Conservation (phyloP, 306 rosid genomes). For the Trifolium dubium region DNA sequence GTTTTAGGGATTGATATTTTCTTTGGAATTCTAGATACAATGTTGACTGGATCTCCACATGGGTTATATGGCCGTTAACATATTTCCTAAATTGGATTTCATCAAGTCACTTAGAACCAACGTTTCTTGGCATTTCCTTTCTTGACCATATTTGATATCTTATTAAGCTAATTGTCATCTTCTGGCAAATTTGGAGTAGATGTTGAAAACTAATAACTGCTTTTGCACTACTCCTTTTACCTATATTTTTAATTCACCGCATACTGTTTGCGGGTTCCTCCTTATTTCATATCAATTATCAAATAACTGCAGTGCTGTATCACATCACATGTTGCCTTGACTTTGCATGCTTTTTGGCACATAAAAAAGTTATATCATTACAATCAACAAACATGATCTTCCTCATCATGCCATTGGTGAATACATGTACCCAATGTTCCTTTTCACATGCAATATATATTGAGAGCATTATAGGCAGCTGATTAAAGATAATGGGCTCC, state of each 20-base stretch:
- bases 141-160: slow-evolving; percentile 13
- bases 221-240: slow-evolving; percentile 6
- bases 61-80: slow-evolving; percentile 11
- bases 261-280: slow-evolving; percentile 21
- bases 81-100: slow-evolving; percentile 1
- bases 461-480: slow-evolving; percentile 22
- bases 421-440: not conserved
- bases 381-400: not conserved
- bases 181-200: not conserved
- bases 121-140: slow-evolving; percentile 22
- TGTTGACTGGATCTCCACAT: slow-evolving; percentile 2
- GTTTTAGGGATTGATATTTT: slow-evolving; percentile 15
- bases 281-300: not conserved
- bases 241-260: slow-evolving; percentile 13
- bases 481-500: not conserved
- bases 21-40: slow-evolving; percentile 21
- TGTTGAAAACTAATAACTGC: not conserved
- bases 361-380: slow-evolving; percentile 16
- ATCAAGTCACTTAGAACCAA: slow-evolving; percentile 3
- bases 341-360: slow-evolving; percentile 13
- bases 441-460: slow-evolving; percentile 14
- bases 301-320: not conserved
- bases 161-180: not conserved
- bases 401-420: slow-evolving; percentile 4
- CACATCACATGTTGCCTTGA: not conserved